Percentiles rank a stretch among this genome's conserved stretches.
Conservation (phyloP, 2,329 filamentous ascomycete species). For the Botrytis tulipae region DNA sequence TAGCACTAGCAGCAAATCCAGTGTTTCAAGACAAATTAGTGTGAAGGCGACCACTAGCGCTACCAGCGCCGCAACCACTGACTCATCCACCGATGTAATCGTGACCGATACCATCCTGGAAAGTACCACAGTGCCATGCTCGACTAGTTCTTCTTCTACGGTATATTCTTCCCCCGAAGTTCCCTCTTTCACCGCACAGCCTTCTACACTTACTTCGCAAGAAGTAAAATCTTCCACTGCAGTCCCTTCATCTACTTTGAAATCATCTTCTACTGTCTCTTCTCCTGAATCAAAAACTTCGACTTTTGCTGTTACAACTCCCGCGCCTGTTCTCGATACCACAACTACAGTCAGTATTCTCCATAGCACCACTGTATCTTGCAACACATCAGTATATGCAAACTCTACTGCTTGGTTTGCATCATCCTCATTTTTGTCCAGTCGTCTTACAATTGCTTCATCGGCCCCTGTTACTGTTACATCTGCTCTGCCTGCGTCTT, state of each 20-base stretch:
- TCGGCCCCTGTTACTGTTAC: not conserved
- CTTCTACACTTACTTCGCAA: not conserved
- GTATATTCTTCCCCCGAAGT: not conserved
- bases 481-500: not conserved
- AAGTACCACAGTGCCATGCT: conserved; percentile 3
- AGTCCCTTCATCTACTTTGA: not conserved
- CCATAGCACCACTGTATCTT: conserved; percentile 11
- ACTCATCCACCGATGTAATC: not conserved
- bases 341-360: not conserved
- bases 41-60: not conserved
- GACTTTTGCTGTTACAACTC: not conserved
- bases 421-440: conserved; percentile 4
- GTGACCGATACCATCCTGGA: not conserved
- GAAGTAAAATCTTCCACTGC: not conserved
- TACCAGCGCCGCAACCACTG: not conserved
- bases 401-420: conserved; percentile 2
- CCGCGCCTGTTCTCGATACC: not conserved
- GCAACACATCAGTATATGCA: not conserved
- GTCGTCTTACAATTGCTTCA: not conserved
- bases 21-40: not conserved
- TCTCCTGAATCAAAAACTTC: not conserved
- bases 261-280: not conserved
- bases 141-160: conserved; percentile 7
- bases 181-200: not conserved
- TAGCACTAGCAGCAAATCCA: not conserved